phyloP scores from a whole-genome alignment of 1,284 basidiomycete species.

The Erythrobasidium hasegawianum region DNA sequence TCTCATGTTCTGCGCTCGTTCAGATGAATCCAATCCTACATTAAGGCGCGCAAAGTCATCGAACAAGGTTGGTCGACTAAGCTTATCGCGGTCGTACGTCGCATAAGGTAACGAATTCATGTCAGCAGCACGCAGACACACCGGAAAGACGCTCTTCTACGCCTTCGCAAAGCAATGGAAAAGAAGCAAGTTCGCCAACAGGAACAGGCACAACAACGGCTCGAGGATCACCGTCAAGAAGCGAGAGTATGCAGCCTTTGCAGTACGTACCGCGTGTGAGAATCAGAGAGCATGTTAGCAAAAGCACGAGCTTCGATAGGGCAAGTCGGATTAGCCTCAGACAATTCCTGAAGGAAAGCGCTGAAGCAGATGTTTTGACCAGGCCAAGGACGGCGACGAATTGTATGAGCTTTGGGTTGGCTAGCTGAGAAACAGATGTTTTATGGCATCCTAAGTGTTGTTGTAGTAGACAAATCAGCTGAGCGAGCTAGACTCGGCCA shows the following conservation, averaged over 20 bases:
- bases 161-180: too few relatives aligned
- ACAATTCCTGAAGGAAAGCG: neutral
- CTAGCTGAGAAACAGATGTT: neutral
- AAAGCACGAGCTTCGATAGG: slow-evolving; percentile 27
- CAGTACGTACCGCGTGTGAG: neutral
- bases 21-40: neutral
- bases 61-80: neutral
- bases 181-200: too few relatives aligned
- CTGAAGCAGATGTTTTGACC: neutral
- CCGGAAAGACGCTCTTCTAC: too few relatives aligned
- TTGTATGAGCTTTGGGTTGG: slow-evolving; percentile 29
- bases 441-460: neutral
- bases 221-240: too few relatives aligned
- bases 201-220: too few relatives aligned
- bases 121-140: too few relatives aligned
- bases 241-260: neutral
- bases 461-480: too few relatives aligned
- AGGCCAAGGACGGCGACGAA: slow-evolving; percentile 22
- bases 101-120: too few relatives aligned
- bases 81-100: too few relatives aligned
- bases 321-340: neutral
- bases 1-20: neutral
- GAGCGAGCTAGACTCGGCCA: too few relatives aligned
- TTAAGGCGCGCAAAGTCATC: neutral
- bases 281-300: slow-evolving; percentile 16